Evolutionary conservation across 2,329 filamentous ascomycete species (phyloP).

Genomic region (Phaeomoniella chlamydospora): DNA sequence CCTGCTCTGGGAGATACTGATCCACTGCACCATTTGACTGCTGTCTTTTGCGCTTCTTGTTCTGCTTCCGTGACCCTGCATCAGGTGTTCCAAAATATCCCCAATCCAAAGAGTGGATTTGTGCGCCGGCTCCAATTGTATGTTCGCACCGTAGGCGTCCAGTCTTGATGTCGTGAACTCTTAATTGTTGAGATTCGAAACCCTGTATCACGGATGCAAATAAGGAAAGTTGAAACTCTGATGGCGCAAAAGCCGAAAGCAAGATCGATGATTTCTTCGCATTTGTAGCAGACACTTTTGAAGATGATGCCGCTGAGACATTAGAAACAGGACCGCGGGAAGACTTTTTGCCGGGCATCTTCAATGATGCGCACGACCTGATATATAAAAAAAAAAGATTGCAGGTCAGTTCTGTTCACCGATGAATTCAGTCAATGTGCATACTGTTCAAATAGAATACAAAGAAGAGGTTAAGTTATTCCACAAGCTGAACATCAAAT

Average conservation of each 20-base stretch:
- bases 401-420: not conserved
- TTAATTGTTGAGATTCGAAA: constrained; percentile 35
- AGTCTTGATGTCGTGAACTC: constrained; percentile 35
- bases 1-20: constrained; percentile 21
- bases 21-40: constrained; percentile 23
- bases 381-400: constrained; percentile 3
- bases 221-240: constrained; percentile 33
- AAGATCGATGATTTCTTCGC: constrained; percentile 30
- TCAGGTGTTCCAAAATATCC: constrained; percentile 24
- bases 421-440: not conserved
- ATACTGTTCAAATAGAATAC: not conserved
- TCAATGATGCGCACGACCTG: constrained; percentile 6
- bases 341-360: constrained; percentile 30
- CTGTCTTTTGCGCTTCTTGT: constrained; percentile 35
- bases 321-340: constrained; percentile 26
- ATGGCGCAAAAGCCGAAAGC: constrained; percentile 34
- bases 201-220: constrained; percentile 40
- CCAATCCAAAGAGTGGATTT: constrained; percentile 36
- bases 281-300: constrained; percentile 15
- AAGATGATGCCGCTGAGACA: constrained; percentile 23
- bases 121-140: constrained; percentile 28
- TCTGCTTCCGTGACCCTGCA: constrained; percentile 18
- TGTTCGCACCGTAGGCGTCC: constrained; percentile 36
- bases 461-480: not conserved
- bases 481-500: not conserved